These are phyloP conservation scores for Ulota crispa DNA, from an alignment of 225 moss, liverwort and hornwort genomes.

Conservation along the genomic window DNA sequence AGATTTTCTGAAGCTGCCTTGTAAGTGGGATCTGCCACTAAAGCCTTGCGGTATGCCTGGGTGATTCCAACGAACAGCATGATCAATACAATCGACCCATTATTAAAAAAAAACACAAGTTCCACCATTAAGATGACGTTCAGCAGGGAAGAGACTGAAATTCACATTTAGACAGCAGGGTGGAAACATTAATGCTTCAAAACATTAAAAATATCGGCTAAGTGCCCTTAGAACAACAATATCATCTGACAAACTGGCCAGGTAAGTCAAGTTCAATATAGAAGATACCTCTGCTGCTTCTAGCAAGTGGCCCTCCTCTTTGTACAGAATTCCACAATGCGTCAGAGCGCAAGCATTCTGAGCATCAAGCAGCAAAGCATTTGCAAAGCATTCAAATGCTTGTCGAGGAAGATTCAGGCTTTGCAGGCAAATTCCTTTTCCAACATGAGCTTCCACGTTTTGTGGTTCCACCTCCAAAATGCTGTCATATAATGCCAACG, in stretches of 20 bases:
- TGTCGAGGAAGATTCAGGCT: conserved; percentile 63
- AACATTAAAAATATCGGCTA: not conserved
- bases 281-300: conserved; percentile 79
- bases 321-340: conserved; percentile 82
- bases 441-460: conserved; percentile 84
- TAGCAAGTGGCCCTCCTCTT: conserved; percentile 83
- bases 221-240: not conserved
- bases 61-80: conserved; percentile 11
- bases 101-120: not conserved
- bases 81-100: conserved; percentile 11
- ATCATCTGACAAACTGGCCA: not conserved
- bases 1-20: conserved; percentile 88
- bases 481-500: conserved; percentile 64
- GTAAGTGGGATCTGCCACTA: conserved; percentile 79
- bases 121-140: not conserved
- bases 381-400: conserved; percentile 85
- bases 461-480: conserved; percentile 72
- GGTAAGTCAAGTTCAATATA: not conserved
- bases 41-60: conserved; percentile 83
- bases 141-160: not conserved
- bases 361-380: conserved; percentile 73
- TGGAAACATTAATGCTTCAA: conserved; percentile 3
- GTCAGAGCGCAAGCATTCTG: conserved; percentile 82
- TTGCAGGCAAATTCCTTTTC: conserved; percentile 84
- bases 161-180: not conserved